These are phyloP conservation scores for Penicillium subrubescens DNA, from an alignment of 495 filamentous ascomycete genomes.

Conservation along the genomic window DNA sequence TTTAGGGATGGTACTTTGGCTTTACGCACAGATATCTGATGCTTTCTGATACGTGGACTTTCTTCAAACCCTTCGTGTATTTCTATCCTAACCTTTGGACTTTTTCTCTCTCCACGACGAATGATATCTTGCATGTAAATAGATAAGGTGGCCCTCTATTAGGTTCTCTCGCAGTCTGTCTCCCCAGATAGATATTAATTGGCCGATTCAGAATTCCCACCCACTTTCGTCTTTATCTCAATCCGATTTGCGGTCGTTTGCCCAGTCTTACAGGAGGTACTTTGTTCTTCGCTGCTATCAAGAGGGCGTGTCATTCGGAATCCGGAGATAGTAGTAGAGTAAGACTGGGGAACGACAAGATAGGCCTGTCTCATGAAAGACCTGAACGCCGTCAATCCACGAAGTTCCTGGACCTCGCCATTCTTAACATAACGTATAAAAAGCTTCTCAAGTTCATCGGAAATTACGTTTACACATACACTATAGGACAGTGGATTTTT, in stretches of 20 bases:
- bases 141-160: constrained; percentile 14
- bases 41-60: constrained; percentile 4
- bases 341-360: not conserved
- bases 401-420: no score
- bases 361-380: no score
- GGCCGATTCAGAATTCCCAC: not conserved
- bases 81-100: constrained; percentile 31
- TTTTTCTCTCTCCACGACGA: constrained; percentile 11
- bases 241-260: not conserved
- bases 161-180: not conserved
- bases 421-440: not conserved
- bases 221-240: not conserved
- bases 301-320: not conserved
- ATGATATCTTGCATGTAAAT: constrained; percentile 31
- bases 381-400: no score
- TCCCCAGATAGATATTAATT: not conserved
- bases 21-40: not conserved
- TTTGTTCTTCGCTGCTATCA: not conserved
- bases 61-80: constrained; percentile 29
- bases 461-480: not conserved
- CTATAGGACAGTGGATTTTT: not conserved
- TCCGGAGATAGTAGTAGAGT: not conserved
- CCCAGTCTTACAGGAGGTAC: not conserved
- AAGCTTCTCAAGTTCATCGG: not conserved
- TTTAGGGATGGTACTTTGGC: constrained; percentile 10